Percentiles rank a stretch among this genome's conserved stretches.
These are phyloP conservation scores for Neltuma alba DNA, from an alignment of 306 rosid genomes.

Conservation along the genomic window DNA sequence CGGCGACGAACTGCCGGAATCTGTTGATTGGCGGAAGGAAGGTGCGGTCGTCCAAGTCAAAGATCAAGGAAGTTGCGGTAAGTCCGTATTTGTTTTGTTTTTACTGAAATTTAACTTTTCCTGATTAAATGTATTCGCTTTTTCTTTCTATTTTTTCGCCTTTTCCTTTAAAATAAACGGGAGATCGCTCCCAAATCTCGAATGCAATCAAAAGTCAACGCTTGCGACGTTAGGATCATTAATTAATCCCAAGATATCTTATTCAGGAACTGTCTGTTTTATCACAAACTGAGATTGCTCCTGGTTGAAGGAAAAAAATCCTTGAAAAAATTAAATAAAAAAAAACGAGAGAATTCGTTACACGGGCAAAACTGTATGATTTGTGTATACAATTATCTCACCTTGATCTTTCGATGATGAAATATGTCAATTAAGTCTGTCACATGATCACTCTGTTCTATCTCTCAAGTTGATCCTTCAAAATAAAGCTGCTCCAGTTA, in stretches of 20 bases:
- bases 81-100: background rate
- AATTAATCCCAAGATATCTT: background rate
- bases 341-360: background rate
- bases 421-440: background rate
- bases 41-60: conserved; percentile 77
- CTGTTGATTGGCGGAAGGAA: conserved; percentile 87
- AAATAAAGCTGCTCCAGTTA: background rate
- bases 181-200: background rate
- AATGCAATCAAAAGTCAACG: background rate
- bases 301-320: background rate
- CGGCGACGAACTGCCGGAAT: conserved; percentile 70
- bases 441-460: background rate
- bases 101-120: background rate
- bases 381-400: background rate
- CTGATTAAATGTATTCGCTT: background rate
- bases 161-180: background rate
- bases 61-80: conserved; percentile 94
- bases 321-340: too few relatives aligned
- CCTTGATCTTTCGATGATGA: background rate
- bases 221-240: background rate
- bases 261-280: background rate
- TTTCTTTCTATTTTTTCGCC: background rate
- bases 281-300: background rate
- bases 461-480: background rate
- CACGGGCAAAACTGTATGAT: background rate